Conservation (phyloP, 768 basidiomycete genomes). For the Panaeolus papilionaceus region DNA sequence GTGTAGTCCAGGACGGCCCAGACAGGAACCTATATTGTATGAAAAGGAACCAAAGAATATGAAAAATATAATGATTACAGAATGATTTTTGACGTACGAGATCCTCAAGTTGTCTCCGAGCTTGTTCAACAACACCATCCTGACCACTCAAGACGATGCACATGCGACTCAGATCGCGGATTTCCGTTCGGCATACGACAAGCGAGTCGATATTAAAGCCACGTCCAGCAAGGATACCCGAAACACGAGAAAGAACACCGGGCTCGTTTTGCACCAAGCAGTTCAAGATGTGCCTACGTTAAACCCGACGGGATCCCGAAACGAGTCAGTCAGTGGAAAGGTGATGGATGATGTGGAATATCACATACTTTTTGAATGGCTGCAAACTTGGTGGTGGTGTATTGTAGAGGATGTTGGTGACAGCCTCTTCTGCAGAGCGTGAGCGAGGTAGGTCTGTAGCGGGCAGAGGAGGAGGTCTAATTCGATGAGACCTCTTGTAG, state of each 20-base stretch:
- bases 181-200: slow-evolving; percentile 97
- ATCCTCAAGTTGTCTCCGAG: slow-evolving; percentile 93
- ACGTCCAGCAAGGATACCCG: slow-evolving; percentile 94
- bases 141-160: slow-evolving; percentile 96
- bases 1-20: slow-evolving; percentile 99
- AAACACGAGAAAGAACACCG: slow-evolving; percentile 97
- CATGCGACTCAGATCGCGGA: slow-evolving; percentile 96
- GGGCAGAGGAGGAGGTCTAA: slow-evolving; percentile 84
- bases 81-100: slow-evolving; percentile 63
- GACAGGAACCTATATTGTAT: slow-evolving; percentile 80
- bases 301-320: slow-evolving; percentile 22
- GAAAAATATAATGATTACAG: neutral
- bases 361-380: slow-evolving; percentile 87
- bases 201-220: slow-evolving; percentile 99
- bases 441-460: slow-evolving; percentile 83
- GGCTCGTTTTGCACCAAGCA: slow-evolving; percentile 99
- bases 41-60: neutral
- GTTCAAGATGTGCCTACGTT: slow-evolving; percentile 87
- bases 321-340: slow-evolving; percentile 10
- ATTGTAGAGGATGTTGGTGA: slow-evolving; percentile 97
- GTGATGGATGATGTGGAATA: neutral
- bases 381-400: slow-evolving; percentile 91
- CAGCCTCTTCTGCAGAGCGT: slow-evolving; percentile 92
- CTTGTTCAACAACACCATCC: slow-evolving; percentile 98
- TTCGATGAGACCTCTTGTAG: slow-evolving; percentile 79